Base-by-base conservation (phyloP, 2,329 filamentous ascomycete genomes). In the Ustulina deusta region DNA sequence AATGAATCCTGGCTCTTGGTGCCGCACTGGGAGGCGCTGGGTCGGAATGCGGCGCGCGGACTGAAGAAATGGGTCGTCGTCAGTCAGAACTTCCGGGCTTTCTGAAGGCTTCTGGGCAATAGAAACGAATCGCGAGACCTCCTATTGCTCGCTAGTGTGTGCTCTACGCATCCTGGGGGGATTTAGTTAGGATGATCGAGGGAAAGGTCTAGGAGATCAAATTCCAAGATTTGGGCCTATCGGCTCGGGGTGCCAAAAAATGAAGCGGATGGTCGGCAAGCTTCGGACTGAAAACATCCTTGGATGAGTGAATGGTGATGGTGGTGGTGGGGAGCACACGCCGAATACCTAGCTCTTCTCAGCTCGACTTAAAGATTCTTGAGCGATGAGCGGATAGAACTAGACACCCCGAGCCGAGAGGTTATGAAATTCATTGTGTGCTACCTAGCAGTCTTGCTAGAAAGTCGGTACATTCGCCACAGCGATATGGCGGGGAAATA, bases 1-100 rank as follows among this genome's bases (percentile, higher is more conserved):
- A 91, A 89, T 74, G 94, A 97, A 79, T 90, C 87, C 0, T 91
- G 97, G 77, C 87, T 97, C 27, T 83, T 97, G 62, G 91, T 95
- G 42, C 93, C 94, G 7, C 93, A 93, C 80, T 86, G 89, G 87
- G 87, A 90, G 71, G 80, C 84, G 0, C 82, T 85, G 71, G 82
- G 81, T 4, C 81, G 81, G 63, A 88, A 87, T 70, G 84, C 86
- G 40, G 79, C 84, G 2, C 84, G 85, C 66, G 84, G 84, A 1
- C 74, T 84, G 61, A 86, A 85, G 75, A 83, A 84, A 72, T 92
- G 89, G 85, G 79, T 93, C 64, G 87, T 93, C 72, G 85, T 89
- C 76, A 92, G 89, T 69, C 91, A 94, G 79, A 93, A 90, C 75
- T 93, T 92, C 74, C 85, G 91, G 63, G 80, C 85, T 32, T 74